Base-by-base conservation (phyloP, 2,329 filamentous ascomycete species). In the Pyrenophora teres region DNA sequence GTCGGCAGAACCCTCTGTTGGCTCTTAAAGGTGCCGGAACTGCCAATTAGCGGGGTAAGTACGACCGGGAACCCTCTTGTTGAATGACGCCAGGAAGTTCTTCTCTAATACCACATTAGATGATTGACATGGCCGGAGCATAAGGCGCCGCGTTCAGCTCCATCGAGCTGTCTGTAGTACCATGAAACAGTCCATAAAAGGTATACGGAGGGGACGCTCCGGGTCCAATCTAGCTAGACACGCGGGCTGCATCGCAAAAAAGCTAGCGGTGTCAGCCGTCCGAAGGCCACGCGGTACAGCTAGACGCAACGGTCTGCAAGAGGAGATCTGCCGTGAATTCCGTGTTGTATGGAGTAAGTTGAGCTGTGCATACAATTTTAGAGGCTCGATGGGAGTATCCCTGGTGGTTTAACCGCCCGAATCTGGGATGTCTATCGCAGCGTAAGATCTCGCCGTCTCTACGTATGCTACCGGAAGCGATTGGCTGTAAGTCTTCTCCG, bases 101-200 rank as follows among this genome's bases (percentile, higher is more conserved):
- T 30, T 58, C 54, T 60, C 44, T 48, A 55, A 39, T 64, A 63
- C 61, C 64, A 63, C 54, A 55, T 51, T 41, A 56, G 54, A 63
- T 50, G 44, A 54, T 59, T 57, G 54, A 58, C 56, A 61, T 61
- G 51, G 55, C 57, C 67, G 66, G 65, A 67, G 60, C 57, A 46
- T 43, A 51, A 56, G 49, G 56, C 53, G 57, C 67, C 64, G 68
- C 54, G 50, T 62, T 57, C 51, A 64, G 55, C 57, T 64, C 53
- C 58, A 53, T 67, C 35, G 46, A 65, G 60, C 59, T 56, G 57
- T 64, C 57, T 57, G 59, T 61, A 57, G 40, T 52, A 63, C 59
- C 54, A 50, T 53, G 48, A 60, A 50, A 53, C 56, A 53, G 51
- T 52, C 50, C 56, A 47, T 38, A 56, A 51, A 46, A 50, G 53